Base-by-base conservation (phyloP, 495 filamentous ascomycete species). In the Xylaria nigripes region DNA sequence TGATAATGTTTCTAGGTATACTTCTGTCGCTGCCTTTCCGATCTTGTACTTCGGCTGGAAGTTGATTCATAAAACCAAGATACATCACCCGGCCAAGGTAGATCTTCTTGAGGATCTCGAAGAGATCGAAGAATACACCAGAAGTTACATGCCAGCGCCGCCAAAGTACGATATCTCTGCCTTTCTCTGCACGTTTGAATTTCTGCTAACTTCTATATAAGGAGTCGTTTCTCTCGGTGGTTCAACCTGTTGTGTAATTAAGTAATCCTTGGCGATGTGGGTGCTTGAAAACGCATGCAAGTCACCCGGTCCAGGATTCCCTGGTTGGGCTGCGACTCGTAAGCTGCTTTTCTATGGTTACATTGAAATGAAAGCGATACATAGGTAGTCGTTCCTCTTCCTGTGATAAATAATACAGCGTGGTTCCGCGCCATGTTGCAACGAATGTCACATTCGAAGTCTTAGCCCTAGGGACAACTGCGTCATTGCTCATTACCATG, bases 51-150 rank as follows among this genome's bases (percentile, higher is more conserved):
- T 89, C 29, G 73, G 74, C 18, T 93, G 83, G 81, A 93, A 93
- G 63, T 0, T 87, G 21, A 45, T 82, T 43, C 83, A 87, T 54
- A 76, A 71, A 57, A 87, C 86, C 0, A 78, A 72, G 42, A 72
- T 82, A 55, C 64, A 74, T 50, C 72, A 68, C 23, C 72, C 83
- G 0, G 68, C 80, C 3, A 81, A 89, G 49, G 76, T 87, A 9
- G 83, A 90, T 64, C 56, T 92, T 29, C 58, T 70, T 15, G 65
- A 66, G 48, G 84, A 85, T 43, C 60, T 89, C n/a, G 81, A 79
- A 7, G 82, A 86, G 61, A 83, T 93, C 55, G 87, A 88, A 48
- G 81, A 85, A 55, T 91, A 93, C 62, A 80, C 81, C 13, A 70
- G 72, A 30, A 83, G 79, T 45, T 90, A 78, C 67, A 72, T 86